Evolutionary conservation across 1,284 basidiomycete species (phyloP), one percentile per base, ranked within the genome.

Genomic region (Bjerkandera adusta): DNA sequence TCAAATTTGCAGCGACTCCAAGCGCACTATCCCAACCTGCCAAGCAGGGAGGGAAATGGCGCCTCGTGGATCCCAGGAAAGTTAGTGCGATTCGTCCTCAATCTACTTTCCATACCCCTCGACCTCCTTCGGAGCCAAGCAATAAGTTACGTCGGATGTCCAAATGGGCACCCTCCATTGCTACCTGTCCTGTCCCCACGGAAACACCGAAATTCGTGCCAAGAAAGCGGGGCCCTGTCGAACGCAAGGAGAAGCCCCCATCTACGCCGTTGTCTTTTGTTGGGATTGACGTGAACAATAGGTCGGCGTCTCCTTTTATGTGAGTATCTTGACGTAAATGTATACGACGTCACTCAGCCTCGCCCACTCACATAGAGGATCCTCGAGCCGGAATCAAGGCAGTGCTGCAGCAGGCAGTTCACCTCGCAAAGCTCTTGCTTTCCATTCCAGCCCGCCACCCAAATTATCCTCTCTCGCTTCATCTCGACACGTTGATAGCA

Each of bases 1-100:
- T 64, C 11, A 51, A 55, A 4, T 55, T 64, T 29, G 45, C 47
- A 3, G 43, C 58, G 15, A 43, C 41, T 2, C 33, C 45, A 2
- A 42, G 45, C 22, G 16, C 47, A 5, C 45, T 50, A 10, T 52
- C 57, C 16, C 37, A 48, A 10, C 21, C 51, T 30, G 39, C 52
- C 22, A 22, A 33, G 7, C 32, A 42, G 24, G 27, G 34, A 20
- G 41, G 25, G 13, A 46, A 52, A 29, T 47, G 48, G 34, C 55
- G 41, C 5, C 44, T 50, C 12, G 53, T 54, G 22, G 55, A 56
- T 30, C 57, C 57, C 6, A 47, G 45, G 11, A 54, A 30, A 36
- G 36, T 35, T 7, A 25, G 49, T 15, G 42, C 35, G 16, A 34
- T n/a, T 24, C 30, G 3, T 25, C 41, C 20, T 20, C 30, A 13